These are phyloP conservation scores for Silene coronaria DNA, from an alignment of 179 eudicot species.

Conservation along the genomic window DNA sequence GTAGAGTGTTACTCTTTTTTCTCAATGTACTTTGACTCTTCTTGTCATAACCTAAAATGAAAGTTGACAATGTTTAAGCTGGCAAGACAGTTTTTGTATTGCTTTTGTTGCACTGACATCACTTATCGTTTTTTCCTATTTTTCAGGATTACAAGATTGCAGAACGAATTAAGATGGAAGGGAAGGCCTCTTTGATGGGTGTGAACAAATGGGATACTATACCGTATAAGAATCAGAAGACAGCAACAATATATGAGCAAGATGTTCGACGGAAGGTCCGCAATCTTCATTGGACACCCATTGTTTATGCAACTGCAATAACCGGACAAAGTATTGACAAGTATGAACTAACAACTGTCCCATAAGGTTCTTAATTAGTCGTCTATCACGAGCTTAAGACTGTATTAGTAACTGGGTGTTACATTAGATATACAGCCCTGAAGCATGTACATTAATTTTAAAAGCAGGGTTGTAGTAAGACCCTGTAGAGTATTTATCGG, in stretches of 20 bases:
- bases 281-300: conserved; percentile 89
- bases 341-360: conserved; percentile 40
- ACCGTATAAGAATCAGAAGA: conserved; percentile 82
- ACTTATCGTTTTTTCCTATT: conserved; percentile 11
- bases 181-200: conserved; percentile 88
- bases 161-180: conserved; percentile 89
- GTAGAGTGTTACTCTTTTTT: not conserved
- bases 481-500: not conserved
- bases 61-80: not conserved
- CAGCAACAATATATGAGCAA: conserved; percentile 66
- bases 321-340: conserved; percentile 80
- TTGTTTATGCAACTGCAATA: conserved; percentile 93
- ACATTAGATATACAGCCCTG: not conserved
- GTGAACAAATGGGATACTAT: conserved; percentile 99
- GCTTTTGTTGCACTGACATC: not conserved
- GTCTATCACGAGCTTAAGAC: not conserved
- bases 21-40: not conserved
- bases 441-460: not conserved
- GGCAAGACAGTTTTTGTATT: not conserved
- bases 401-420: not conserved
- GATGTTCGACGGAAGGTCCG: conserved; percentile 87
- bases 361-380: not conserved
- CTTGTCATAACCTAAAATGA: not conserved
- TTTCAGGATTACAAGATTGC: conserved; percentile 88
- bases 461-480: not conserved